Percentiles rank a stretch among this genome's conserved stretches.
Evolutionary conservation across 441 rosid genomes (phyloP).

Genomic region (Erysimum pusillum): DNA sequence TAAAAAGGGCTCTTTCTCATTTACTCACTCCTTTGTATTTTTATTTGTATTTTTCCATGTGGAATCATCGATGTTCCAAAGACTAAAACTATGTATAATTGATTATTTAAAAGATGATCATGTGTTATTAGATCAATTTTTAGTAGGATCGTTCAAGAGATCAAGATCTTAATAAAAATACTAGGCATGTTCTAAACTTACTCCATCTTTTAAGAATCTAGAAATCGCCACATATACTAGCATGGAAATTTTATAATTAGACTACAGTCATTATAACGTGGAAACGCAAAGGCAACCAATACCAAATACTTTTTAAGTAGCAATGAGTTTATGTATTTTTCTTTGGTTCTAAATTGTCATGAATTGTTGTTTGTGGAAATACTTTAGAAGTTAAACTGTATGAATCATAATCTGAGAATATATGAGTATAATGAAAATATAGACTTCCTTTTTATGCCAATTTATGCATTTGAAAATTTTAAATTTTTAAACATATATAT

Average conservation of each 20-base stretch:
- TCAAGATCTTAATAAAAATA: slow-evolving; percentile 21
- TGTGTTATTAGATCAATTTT: slow-evolving; percentile 10
- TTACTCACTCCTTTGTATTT: slow-evolving; percentile 13
- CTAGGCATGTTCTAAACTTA: slow-evolving; percentile 25
- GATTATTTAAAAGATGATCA: slow-evolving; percentile 16
- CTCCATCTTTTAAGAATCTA: slow-evolving; percentile 8
- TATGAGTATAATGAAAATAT: neutral
- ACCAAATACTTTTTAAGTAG: too few relatives aligned
- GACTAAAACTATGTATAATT: slow-evolving; percentile 3
- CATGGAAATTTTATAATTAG: neutral
- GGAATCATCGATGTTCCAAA: slow-evolving; percentile 24
- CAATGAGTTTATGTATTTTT: neutral
- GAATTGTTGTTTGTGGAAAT: neutral
- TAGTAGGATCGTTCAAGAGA: slow-evolving; percentile 25
- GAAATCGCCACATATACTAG: neutral
- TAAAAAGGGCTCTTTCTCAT: slow-evolving; percentile 29
- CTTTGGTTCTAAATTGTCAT: neutral
- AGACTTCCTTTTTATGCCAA: neutral
- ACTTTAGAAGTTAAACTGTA: neutral
- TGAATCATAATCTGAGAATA: neutral
- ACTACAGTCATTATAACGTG: neutral
- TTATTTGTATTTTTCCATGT: slow-evolving; percentile 7
- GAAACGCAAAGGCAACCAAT: too few relatives aligned
- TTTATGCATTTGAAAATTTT: neutral
- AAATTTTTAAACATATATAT: too few relatives aligned